phyloP scores from a whole-genome alignment of 1,139 yeast species.

The Debaryomycetaceae sp. region DNA sequence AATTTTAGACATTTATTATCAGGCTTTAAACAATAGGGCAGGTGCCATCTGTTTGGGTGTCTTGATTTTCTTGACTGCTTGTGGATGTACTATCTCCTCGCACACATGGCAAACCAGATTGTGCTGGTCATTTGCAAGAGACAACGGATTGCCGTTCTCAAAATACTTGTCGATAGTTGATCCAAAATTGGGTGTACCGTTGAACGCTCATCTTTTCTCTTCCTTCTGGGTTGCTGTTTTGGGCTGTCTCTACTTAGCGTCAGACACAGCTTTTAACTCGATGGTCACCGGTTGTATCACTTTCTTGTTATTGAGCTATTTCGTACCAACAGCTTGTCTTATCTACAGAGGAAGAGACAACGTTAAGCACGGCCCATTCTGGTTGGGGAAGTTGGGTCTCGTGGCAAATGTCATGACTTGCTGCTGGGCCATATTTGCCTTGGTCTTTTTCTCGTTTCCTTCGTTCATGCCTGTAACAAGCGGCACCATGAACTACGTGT shows the following conservation, averaged over 20 bases:
- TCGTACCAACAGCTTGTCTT: constrained; percentile 47
- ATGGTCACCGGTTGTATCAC: constrained; percentile 47
- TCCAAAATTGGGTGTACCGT: constrained; percentile 42
- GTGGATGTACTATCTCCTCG: constrained; percentile 40
- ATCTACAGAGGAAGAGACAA: constrained; percentile 55
- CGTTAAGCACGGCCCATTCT: constrained; percentile 64
- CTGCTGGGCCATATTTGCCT: constrained; percentile 57
- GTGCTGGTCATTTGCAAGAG: constrained; percentile 82
- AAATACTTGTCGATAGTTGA: constrained; percentile 39
- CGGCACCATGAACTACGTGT: constrained; percentile 66
- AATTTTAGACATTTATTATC: constrained; percentile 38
- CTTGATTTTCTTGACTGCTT: constrained; percentile 35
- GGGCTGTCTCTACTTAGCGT: constrained; percentile 39
- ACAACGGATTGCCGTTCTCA: constrained; percentile 47
- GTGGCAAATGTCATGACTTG: constrained; percentile 54
- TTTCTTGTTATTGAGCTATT: constrained; percentile 38
- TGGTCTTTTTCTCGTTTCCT: constrained; percentile 68
- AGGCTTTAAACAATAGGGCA: constrained; percentile 31
- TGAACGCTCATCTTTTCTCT: constrained; percentile 44
- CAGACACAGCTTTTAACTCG: constrained; percentile 44
- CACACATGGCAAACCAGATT: constrained; percentile 57
- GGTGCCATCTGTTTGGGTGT: constrained; percentile 37
- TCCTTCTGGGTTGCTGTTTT: constrained; percentile 36
- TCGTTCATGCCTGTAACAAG: constrained; percentile 59
- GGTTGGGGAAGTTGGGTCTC: constrained; percentile 56